phyloP scores from a whole-genome alignment of 78 protist genomes.

The Trichosphaerium sp. region DNA sequence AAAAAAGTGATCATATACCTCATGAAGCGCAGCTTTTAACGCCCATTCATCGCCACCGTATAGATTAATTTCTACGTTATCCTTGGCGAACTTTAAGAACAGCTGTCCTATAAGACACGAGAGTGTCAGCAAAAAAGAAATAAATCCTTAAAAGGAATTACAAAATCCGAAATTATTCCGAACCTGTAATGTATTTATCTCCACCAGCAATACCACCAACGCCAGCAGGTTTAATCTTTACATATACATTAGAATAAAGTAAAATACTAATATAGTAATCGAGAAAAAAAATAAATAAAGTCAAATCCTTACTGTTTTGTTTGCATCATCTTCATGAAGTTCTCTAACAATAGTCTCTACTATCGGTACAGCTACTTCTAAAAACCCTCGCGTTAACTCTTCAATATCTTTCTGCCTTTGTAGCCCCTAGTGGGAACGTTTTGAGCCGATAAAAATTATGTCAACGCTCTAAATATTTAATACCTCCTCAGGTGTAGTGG shows the following conservation, averaged over 20 bases:
- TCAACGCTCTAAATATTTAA: too few relatives aligned
- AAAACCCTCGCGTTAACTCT: too few relatives aligned
- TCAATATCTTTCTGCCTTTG: conserved; percentile 22
- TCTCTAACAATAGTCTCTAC: conserved; percentile 28
- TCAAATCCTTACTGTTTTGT: too few relatives aligned
- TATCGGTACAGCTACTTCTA: too few relatives aligned
- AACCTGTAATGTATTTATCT: too few relatives aligned
- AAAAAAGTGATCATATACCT: conserved; percentile 12
- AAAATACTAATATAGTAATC: too few relatives aligned
- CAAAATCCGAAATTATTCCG: too few relatives aligned
- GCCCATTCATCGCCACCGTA: conserved; percentile 17
- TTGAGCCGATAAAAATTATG: neutral
- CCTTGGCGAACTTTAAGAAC: conserved; percentile 47
- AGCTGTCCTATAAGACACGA: conserved; percentile 17
- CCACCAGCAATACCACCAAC: conserved; percentile 42
- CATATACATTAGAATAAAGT: conserved; percentile 6
- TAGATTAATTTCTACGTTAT: conserved; percentile 28
- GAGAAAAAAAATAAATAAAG: too few relatives aligned
- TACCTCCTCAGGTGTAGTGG: conserved; percentile 24
- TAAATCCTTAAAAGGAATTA: too few relatives aligned
- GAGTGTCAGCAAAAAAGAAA: too few relatives aligned
- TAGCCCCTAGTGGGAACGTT: conserved; percentile 16
- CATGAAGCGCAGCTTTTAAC: too few relatives aligned
- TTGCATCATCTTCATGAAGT: conserved; percentile 12
- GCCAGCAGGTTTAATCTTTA: conserved; percentile 6